These are phyloP conservation scores for Eremochloa ophiuroides DNA, from an alignment of 176 grass and related monocot genomes.

Conservation along the genomic window DNA sequence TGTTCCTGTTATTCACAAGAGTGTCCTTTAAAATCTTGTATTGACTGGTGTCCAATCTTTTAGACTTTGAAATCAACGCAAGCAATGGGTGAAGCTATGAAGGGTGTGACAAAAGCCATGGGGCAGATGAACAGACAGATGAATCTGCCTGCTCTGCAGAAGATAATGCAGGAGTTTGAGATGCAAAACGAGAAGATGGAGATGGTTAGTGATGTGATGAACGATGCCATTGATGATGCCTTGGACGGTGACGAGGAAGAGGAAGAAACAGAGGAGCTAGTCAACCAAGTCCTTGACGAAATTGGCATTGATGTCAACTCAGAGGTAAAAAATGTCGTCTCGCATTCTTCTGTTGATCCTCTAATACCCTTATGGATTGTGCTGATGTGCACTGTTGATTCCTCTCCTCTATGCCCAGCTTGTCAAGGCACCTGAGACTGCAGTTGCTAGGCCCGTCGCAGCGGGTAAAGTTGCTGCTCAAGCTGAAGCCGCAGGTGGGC, in stretches of 20 bases:
- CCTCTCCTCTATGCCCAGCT: slow-evolving; percentile 30
- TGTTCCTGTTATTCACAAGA: neutral
- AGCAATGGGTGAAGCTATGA: slow-evolving; percentile 89
- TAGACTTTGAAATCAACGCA: slow-evolving; percentile 90
- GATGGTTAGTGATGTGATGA: slow-evolving; percentile 68
- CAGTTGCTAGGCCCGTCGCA: slow-evolving; percentile 36
- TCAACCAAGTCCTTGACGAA: slow-evolving; percentile 79
- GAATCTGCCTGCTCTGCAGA: slow-evolving; percentile 65
- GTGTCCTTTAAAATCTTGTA: neutral
- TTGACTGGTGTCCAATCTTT: neutral
- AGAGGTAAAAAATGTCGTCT: slow-evolving; percentile 27
- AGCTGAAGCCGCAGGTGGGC: slow-evolving; percentile 48
- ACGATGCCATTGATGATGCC: slow-evolving; percentile 69
- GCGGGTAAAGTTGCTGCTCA: slow-evolving; percentile 50
- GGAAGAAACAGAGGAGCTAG: slow-evolving; percentile 79
- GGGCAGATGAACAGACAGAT: slow-evolving; percentile 73
- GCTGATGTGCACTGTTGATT: neutral
- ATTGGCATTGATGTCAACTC: slow-evolving; percentile 74
- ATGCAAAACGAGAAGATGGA: slow-evolving; percentile 79
- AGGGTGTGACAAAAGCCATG: slow-evolving; percentile 81
- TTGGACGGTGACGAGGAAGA: slow-evolving; percentile 80
- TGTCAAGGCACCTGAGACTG: slow-evolving; percentile 47
- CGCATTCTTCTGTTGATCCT: neutral
- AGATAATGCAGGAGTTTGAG: slow-evolving; percentile 75
- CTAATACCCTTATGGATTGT: neutral